Conservation (phyloP, 2,329 filamentous ascomycete species). For the Neofusicoccum cordaticola region DNA sequence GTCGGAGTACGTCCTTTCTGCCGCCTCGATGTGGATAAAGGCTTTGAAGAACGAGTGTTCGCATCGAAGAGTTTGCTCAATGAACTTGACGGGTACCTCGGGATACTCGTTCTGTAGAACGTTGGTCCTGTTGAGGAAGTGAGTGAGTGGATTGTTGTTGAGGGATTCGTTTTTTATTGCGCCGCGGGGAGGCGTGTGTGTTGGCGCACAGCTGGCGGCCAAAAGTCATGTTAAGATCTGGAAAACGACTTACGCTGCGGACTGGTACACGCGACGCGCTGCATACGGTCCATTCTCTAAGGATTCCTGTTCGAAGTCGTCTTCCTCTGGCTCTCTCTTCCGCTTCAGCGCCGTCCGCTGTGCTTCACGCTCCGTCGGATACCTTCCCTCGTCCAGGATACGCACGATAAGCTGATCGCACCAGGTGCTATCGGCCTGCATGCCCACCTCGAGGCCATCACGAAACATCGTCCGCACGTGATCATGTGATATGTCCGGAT, state of each 20-base stretch:
- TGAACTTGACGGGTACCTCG: conserved; percentile 35
- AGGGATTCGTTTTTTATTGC: neutral
- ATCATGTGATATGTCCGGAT: conserved; percentile 33
- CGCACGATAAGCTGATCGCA: conserved; percentile 30
- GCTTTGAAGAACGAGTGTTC: conserved; percentile 39
- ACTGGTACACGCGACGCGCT: neutral
- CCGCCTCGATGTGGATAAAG: conserved; percentile 33
- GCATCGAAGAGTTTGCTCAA: conserved; percentile 28
- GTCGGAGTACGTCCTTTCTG: conserved; percentile 31
- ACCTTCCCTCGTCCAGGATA: conserved; percentile 31
- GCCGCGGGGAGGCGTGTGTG: neutral
- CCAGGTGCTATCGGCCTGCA: conserved; percentile 22
- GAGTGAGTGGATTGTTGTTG: neutral
- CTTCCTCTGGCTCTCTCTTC: conserved; percentile 22
- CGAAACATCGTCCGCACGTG: conserved; percentile 30
- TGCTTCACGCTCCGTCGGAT: conserved; percentile 33
- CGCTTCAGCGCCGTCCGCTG: conserved; percentile 29
- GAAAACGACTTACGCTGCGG: neutral
- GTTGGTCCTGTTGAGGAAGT: conserved; percentile 22
- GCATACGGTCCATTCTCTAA: neutral
- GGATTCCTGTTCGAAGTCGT: neutral
- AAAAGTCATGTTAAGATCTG: neutral
- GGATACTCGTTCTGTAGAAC: conserved; percentile 45
- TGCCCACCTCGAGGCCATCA: conserved; percentile 24
- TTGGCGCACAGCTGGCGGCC: neutral